Evolutionary conservation across 768 basidiomycete species (phyloP), one percentile per base, ranked within the genome.

Genomic region (Panaeolus papilionaceus): DNA sequence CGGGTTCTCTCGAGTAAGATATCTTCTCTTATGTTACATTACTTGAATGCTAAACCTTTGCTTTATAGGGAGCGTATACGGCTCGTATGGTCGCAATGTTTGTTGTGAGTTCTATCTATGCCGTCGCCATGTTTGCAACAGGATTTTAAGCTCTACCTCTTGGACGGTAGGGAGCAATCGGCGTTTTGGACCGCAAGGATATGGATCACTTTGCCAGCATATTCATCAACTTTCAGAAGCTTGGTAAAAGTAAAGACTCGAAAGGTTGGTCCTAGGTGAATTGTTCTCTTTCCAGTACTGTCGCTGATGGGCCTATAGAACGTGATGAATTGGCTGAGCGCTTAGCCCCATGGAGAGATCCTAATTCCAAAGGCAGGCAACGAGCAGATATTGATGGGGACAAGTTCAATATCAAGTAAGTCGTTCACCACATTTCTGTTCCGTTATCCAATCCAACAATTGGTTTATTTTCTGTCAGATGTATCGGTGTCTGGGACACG

Each of bases 401-500:
- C 61, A 78, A 75, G 12, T 93, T 92, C 75, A 84, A 86, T 4
- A 75, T 93, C 69, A 91, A 91, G 91, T 92, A 9, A 23, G 14
- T 49, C 26, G 39, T 61, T 39, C 10, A 9, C 44, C 65, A 49
- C 18, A n/a, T 38, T 20, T 40, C 23, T 42, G 4, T 8, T 42
- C 10, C 1, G 47, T 37, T 47, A 65, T 51, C 33, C 51, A 14
- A 66, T 26, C 51, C 49, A 61, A 66, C 42, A 20, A 62, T 70
- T 37, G 51, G 20, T 28, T 28, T 7, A 14, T 16, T 18, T 33
- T 64, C 33, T 28, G 68, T 38, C 69, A 90, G 88, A 75, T 90
- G 89, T 69, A 71, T 93, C 64, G 91, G 91, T 2, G 90, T 93
- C 20, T 93, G 89, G 72, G 92, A 93, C 71, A 93, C 92, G 5